phyloP scores from a whole-genome alignment of 1,284 basidiomycete genomes.

The Blastosporella zonata region DNA sequence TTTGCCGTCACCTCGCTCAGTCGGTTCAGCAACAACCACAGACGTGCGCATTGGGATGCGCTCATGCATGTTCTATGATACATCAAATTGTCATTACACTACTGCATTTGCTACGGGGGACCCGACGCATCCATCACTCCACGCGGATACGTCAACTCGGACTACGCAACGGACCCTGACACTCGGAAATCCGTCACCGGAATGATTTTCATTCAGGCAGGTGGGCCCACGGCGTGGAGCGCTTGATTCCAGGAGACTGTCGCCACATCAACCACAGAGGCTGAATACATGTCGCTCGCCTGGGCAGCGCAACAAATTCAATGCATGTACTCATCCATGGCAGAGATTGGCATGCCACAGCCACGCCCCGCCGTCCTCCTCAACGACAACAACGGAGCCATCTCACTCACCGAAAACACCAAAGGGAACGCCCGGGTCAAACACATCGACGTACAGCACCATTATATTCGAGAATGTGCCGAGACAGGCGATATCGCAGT shows the following conservation, averaged over 20 bases:
- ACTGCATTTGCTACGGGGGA: slow-evolving; percentile 24
- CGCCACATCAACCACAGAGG: too few species aligned
- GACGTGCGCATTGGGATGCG: slow-evolving; percentile 26
- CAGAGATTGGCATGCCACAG: slow-evolving; percentile 24
- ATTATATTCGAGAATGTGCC: not conserved
- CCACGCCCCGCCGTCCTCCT: slow-evolving; percentile 23
- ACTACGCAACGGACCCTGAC: slow-evolving; percentile 29
- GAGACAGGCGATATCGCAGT: not conserved
- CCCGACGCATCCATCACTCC: slow-evolving; percentile 18
- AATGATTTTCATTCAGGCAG: not conserved
- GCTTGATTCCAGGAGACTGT: slow-evolving; percentile 9
- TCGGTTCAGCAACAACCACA: slow-evolving; percentile 25
- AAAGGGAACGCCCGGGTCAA: slow-evolving; percentile 24
- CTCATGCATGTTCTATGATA: slow-evolving; percentile 30
- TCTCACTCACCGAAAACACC: slow-evolving; percentile 33
- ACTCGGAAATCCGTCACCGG: slow-evolving; percentile 21
- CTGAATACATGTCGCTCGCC: too few species aligned
- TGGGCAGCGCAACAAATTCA: too few species aligned
- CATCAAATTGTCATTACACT: slow-evolving; percentile 24
- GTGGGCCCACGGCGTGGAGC: not conserved
- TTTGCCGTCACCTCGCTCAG: slow-evolving; percentile 27
- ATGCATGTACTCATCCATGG: too few species aligned
- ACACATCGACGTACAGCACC: not conserved
- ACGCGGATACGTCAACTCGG: slow-evolving; percentile 34
- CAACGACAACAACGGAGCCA: slow-evolving; percentile 36